Evolutionary conservation across 495 filamentous ascomycete genomes (phyloP), one percentile per base, ranked within the genome.

Genomic region (Neurospora tetraspora): DNA sequence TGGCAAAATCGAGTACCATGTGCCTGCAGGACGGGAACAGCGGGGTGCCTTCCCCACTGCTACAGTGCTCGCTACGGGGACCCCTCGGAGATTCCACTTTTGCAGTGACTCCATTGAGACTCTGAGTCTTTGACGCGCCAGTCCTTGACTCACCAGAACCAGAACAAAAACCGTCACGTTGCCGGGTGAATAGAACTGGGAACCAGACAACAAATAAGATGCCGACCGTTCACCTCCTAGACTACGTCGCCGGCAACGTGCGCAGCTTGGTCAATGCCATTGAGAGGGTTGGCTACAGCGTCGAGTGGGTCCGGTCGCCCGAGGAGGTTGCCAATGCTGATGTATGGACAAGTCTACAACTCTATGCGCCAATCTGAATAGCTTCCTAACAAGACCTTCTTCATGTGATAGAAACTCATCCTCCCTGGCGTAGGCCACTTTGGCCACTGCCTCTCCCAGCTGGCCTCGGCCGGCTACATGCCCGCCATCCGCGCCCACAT

Each of bases 391-490:
- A 70, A 34, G 23, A 61, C 6, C 69, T 70, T 23, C 18, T 11
- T 2, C 12, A 16, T 42, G 70, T 38, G n/a, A 12, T 76, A 94
- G 91, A 93, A 89, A 86, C 84, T 99, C 72, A 97, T 99, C 71
- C 88, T 99, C 37, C 96, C 96, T 4, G 96, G 96, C 75, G 96
- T 99, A 69, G 96, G 96, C 68, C 95, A 98, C 82, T 99, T 98
- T 77, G 96, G 96, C 69, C 93, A 98, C 84, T 99, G 96, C 79
- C 88, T 98, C 73, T 88, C 89, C 37, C 92, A 96, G 77, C 88
- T 98, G 70, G 85, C 90, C 11, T 84, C 87, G 23, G 92, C 93
- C 38, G 93, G 92, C 70, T 98, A 93, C 81, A 80, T 94, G 68
- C 90, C 91, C 71, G 92, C 94, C 5, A 89, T 98, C 43, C 89